Evolutionary conservation across 1,284 basidiomycete genomes (phyloP), one percentile per base, ranked within the genome.

Genomic region (Xanthoconium separans): DNA sequence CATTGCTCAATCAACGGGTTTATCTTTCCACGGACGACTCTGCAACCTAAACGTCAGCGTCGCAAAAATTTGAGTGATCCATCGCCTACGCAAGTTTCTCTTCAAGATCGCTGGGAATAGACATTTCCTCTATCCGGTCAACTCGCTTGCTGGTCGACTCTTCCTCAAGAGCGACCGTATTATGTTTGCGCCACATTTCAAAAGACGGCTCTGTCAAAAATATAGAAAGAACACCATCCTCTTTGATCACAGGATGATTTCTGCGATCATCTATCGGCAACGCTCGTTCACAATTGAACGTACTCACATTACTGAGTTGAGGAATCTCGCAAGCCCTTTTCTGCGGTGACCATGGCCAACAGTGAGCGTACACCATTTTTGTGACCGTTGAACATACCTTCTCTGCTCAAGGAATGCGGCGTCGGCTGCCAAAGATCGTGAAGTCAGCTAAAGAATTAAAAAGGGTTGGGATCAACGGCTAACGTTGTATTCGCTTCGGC

Each of bases 221-320:
- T 0, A 84, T 85, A 7, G 83, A 77, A 6, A 98, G 76, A 7
- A 95, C 75, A 11, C 87, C 91, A 59, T 98, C 95, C 20, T 90
- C 87, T 65, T 87, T 90, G 56, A 97, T 81, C 29, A 94, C 80
- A 0, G 95, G 95, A 64, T 98, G 95, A 60, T 95, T 96, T 59
- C 90, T 92, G 57, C 37, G 31, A 30, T 55, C 30, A 16, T 44
- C 31, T 41, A 53, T 41, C 10, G 44, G 44, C 44, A 41, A 44
- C 3, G 16, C 24, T 50, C 40, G 16, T 43, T 29, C 20, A 27
- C 30, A 24, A 37, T 44, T 18, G 5, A 33, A 50, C 46, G 39
- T 10, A 73, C 84, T 52, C 60, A 91, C 84, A 92, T 76, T 3
- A 93, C 78, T 61, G 87, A 91, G 63, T 84, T 89, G 44, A 97